Evolutionary conservation across 2,329 filamentous ascomycete genomes (phyloP), one percentile per base, ranked within the genome.

Genomic region (Huntiella savannae): DNA sequence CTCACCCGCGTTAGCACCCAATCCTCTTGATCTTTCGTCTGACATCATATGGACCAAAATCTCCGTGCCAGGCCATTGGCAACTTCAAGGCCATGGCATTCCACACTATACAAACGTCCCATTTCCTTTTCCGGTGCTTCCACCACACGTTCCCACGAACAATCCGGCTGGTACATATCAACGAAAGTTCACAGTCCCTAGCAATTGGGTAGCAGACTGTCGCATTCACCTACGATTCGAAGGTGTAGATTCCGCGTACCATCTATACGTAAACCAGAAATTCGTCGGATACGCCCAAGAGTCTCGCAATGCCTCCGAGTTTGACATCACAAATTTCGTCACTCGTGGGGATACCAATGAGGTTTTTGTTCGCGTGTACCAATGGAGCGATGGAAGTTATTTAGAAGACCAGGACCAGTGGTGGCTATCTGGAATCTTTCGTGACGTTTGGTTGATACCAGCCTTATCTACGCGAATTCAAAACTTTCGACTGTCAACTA

Each of bases 361-460:
- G 1, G 57, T 85, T 2, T 70, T 70, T 2, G 77, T 84, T 0
- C 68, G 75, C 43, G 79, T 84, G 0, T 84, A 84, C 51, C 78
- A 84, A 56, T 74, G 73, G 53, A 82, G 74, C 33, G 76, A 84
- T 54, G 80, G 78, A 2, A 77, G 71, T 15, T 83, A 83, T 51
- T 72, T 83, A 33, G 79, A 84, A 54, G 78, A 82, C 50, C 77
- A 71, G 51, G 76, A 82, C 54, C 74, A 81, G 58, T 82, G 78
- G 76, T 77, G 75, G 71, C 58, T 80, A 4, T 73, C 68, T 45
- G 67, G 71, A 16, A 83, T 82, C 50, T 83, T 83, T 54, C 67
- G 79, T 36, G 77, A 83, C 50, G 78, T 84, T 0, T 73, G 70
- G 49, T 60, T 84, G 7, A 62, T 80, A 22, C 70, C 70, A 0